Conservation (phyloP, 2,329 filamentous ascomycete species). For the Trichothecium roseum region DNA sequence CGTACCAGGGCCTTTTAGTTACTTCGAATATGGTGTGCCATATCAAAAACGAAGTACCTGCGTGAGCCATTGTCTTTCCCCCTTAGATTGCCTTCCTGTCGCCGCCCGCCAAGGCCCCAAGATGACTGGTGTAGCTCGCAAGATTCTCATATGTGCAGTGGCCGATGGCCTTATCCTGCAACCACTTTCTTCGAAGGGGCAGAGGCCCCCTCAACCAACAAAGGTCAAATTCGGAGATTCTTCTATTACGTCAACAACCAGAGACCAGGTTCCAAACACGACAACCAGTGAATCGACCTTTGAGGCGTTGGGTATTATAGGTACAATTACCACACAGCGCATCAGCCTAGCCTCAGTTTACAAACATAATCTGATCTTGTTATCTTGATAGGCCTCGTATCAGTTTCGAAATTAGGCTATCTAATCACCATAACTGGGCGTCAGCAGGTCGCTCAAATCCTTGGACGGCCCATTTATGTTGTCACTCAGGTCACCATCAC, state of each 20-base stretch:
- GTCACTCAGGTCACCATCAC: constrained; percentile 87
- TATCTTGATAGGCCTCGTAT: constrained; percentile 59
- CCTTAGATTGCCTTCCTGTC: too few relatives aligned
- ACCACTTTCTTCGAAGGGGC: constrained; percentile 52
- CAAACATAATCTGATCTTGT: constrained; percentile 1
- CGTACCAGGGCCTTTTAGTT: too few relatives aligned
- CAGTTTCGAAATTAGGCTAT: constrained; percentile 70
- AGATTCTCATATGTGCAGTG: constrained; percentile 69
- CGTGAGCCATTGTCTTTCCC: too few relatives aligned
- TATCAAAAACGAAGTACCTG: too few relatives aligned
- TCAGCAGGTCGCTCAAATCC: constrained; percentile 79
- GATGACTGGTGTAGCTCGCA: constrained; percentile 73
- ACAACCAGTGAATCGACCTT: constrained; percentile 37
- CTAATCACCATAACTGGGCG: constrained; percentile 79
- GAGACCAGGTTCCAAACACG: constrained; percentile 34
- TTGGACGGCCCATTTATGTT: constrained; percentile 73
- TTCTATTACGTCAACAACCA: constrained; percentile 30
- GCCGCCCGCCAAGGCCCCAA: constrained; percentile 7
- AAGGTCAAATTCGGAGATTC: constrained; percentile 60
- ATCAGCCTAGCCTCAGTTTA: constrained; percentile 5
- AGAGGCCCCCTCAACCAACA: constrained; percentile 44
- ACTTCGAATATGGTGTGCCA: too few relatives aligned
- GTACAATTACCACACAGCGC: constrained; percentile 20
- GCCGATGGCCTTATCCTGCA: constrained; percentile 77
- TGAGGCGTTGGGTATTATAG: constrained; percentile 50